Percentiles rank a stretch among this genome's conserved stretches.
phyloP scores from a whole-genome alignment of 2,329 filamentous ascomycete species.

The Blastomyces silverae region DNA sequence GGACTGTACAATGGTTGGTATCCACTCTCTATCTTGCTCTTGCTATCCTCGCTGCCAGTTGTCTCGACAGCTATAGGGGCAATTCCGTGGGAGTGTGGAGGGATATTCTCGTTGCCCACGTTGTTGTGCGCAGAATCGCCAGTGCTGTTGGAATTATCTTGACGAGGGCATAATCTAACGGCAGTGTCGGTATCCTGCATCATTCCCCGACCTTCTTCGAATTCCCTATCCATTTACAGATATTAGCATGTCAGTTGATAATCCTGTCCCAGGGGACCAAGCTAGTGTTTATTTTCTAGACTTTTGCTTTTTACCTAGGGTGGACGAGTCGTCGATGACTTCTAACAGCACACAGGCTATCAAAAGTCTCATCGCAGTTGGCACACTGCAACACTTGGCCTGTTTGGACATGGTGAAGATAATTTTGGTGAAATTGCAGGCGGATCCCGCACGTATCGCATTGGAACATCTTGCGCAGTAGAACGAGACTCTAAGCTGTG shows the following conservation, averaged over 20 bases:
- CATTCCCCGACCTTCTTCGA: conserved; percentile 1
- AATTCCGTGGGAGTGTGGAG: no score
- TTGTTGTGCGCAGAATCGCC: neutral
- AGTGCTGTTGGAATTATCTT: neutral
- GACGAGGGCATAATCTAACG: neutral
- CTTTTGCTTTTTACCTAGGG: neutral
- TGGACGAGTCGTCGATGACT: conserved; percentile 3
- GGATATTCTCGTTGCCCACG: neutral
- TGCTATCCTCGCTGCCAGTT: neutral
- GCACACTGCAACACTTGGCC: conserved; percentile 1
- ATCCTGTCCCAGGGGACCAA: neutral
- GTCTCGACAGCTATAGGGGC: no score
- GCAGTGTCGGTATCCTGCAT: neutral
- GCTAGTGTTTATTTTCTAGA: neutral
- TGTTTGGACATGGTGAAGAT: neutral
- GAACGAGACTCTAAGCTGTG: neutral
- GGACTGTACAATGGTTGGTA: neutral
- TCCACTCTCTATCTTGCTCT: neutral
- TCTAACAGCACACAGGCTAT: conserved; percentile 11
- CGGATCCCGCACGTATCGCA: conserved; percentile 4
- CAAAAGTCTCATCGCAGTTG: neutral
- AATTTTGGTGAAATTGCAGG: conserved; percentile 4
- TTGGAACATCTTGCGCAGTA: conserved; percentile 1
- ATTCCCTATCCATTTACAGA: neutral
- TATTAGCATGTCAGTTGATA: neutral